phyloP scores from a whole-genome alignment of 2,329 filamentous ascomycete genomes.

The Alternaria ethzedia region DNA sequence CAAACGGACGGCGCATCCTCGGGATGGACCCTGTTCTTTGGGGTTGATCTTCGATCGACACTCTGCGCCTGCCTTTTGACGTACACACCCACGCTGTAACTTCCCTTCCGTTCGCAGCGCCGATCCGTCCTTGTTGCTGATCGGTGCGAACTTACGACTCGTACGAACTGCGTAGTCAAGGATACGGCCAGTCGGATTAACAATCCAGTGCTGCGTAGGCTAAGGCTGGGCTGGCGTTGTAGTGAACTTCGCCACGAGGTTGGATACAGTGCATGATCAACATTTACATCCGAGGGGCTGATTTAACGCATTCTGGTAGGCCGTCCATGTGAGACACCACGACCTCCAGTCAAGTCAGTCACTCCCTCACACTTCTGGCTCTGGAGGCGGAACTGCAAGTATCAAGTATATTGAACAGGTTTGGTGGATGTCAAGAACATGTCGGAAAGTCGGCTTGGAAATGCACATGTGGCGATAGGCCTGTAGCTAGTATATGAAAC shows the following conservation, averaged over 20 bases:
- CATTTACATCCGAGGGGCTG: slow-evolving; percentile 20
- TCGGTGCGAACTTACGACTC: slow-evolving; percentile 1
- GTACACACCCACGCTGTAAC: background rate
- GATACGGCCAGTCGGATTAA: background rate
- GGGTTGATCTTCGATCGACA: background rate
- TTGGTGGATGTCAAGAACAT: background rate
- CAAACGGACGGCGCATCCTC: background rate
- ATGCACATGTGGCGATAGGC: background rate
- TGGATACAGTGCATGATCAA: slow-evolving; percentile 12
- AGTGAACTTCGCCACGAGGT: slow-evolving; percentile 26
- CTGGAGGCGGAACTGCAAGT: background rate
- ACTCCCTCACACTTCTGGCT: background rate
- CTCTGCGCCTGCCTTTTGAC: background rate
- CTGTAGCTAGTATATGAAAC: background rate
- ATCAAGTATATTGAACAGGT: background rate
- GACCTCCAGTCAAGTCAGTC: slow-evolving; percentile 1
- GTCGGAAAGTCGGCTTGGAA: background rate
- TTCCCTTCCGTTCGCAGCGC: background rate
- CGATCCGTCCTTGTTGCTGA: slow-evolving; percentile 11
- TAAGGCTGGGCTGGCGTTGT: background rate
- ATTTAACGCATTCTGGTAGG: slow-evolving; percentile 17
- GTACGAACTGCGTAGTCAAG: background rate
- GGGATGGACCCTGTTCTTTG: slow-evolving; percentile 7
- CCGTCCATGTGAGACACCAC: slow-evolving; percentile 21
- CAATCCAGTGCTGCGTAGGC: background rate